Conservation (phyloP, 257 asterid genomes). For the Nicotiana obtusifolia region DNA sequence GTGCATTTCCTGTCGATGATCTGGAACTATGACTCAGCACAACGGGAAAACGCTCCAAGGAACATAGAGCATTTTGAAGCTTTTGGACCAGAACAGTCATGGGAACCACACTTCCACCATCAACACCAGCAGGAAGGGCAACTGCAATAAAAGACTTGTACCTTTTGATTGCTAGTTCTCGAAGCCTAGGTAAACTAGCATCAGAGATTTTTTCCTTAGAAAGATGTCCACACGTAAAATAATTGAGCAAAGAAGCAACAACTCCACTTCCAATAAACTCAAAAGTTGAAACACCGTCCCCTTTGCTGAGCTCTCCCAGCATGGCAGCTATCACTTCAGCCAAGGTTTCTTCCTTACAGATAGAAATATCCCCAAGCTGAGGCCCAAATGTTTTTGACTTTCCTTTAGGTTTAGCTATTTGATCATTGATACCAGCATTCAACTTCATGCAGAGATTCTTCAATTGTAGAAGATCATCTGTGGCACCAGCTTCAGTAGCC, state of each 20-base stretch:
- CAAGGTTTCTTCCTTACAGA: slow-evolving; percentile 57
- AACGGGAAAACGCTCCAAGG: slow-evolving; percentile 92
- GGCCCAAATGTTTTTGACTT: slow-evolving; percentile 62
- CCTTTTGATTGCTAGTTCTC: slow-evolving; percentile 77
- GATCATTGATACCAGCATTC: slow-evolving; percentile 52
- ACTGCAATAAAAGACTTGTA: slow-evolving; percentile 68
- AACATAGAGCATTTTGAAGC: slow-evolving; percentile 90
- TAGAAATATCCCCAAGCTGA: slow-evolving; percentile 42
- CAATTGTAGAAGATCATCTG: slow-evolving; percentile 75
- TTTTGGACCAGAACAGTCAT: slow-evolving; percentile 78
- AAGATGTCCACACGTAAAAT: slow-evolving; percentile 78
- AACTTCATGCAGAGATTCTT: slow-evolving; percentile 80
- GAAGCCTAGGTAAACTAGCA: slow-evolving; percentile 57
- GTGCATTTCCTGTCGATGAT: slow-evolving; percentile 66
- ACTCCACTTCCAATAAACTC: slow-evolving; percentile 97
- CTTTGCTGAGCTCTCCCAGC: slow-evolving; percentile 78
- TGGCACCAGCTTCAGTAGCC: slow-evolving; percentile 56
- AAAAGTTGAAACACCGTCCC: slow-evolving; percentile 90
- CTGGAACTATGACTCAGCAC: slow-evolving; percentile 81
- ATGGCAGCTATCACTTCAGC: slow-evolving; percentile 69
- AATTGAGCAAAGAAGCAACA: slow-evolving; percentile 74
- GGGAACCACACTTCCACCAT: slow-evolving; percentile 42
- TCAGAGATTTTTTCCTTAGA: slow-evolving; percentile 68
- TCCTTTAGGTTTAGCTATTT: slow-evolving; percentile 63
- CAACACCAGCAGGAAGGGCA: slow-evolving; percentile 60